These are phyloP conservation scores for Catharanthus roseus DNA, from an alignment of 257 asterid genomes.

Conservation along the genomic window DNA sequence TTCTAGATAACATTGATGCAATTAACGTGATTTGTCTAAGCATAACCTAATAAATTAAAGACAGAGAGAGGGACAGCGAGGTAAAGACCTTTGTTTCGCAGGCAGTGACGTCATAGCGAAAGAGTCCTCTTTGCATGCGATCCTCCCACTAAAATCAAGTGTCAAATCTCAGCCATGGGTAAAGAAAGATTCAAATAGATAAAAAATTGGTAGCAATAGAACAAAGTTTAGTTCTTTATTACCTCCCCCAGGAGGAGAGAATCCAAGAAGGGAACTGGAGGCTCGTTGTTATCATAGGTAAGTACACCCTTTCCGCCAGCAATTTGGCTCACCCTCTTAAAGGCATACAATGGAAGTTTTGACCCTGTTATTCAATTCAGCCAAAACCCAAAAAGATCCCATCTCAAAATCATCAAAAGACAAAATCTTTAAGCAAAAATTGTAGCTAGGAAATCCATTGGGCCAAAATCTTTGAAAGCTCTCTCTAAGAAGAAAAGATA, in stretches of 20 bases:
- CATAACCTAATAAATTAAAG: not conserved
- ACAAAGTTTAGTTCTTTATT: not conserved
- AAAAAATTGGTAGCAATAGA: not conserved
- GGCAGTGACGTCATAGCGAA: slow-evolving; percentile 97
- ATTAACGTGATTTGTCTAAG: not conserved
- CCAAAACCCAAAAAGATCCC: slow-evolving; percentile 10
- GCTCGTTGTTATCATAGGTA: slow-evolving; percentile 33
- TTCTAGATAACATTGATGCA: not conserved
- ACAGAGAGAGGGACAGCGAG: not conserved
- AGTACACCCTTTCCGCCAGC: slow-evolving; percentile 27
- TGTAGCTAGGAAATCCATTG: not conserved
- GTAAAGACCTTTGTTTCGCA: slow-evolving; percentile 79
- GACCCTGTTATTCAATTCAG: slow-evolving; percentile 38
- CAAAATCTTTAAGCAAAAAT: not conserved
- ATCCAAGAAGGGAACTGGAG: slow-evolving; percentile 56
- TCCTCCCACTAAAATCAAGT: slow-evolving; percentile 82
- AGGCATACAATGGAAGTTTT: slow-evolving; percentile 73
- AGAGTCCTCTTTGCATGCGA: slow-evolving; percentile 88
- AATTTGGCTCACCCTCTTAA: slow-evolving; percentile 34
- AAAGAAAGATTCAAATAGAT: not conserved
- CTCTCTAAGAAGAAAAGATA: too few species aligned
- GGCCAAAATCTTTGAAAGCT: too few species aligned
- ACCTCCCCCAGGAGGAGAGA: slow-evolving; percentile 77
- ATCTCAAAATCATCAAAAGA: not conserved
- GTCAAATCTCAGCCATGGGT: slow-evolving; percentile 23